Conservation (phyloP, 768 basidiomycete species). For the Kwoniella europaea region DNA sequence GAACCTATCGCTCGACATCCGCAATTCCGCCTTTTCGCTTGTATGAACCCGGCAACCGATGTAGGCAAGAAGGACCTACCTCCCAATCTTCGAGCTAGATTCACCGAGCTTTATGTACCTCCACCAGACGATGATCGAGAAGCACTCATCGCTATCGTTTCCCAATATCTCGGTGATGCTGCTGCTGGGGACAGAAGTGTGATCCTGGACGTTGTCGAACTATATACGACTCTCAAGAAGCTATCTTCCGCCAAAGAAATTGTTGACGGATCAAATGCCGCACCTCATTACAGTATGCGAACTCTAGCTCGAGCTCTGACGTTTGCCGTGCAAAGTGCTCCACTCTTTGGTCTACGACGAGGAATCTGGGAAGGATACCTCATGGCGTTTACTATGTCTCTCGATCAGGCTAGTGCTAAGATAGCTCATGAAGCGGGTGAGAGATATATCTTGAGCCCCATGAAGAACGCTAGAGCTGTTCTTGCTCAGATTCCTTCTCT, state of each 20-base stretch:
- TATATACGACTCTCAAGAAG: constrained; percentile 79
- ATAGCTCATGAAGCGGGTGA: constrained; percentile 72
- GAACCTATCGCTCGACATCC: constrained; percentile 89
- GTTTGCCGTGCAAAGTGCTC: constrained; percentile 82
- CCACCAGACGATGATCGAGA: constrained; percentile 90
- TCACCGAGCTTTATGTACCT: constrained; percentile 95
- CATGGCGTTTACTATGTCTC: constrained; percentile 97
- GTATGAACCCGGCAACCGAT: constrained; percentile 99
- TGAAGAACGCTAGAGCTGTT: constrained; percentile 78
- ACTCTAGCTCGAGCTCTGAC: constrained; percentile 87
- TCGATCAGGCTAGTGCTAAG: constrained; percentile 74
- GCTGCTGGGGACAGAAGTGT: constrained; percentile 83
- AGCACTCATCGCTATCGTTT: constrained; percentile 81
- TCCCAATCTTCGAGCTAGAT: constrained; percentile 82
- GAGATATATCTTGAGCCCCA: constrained; percentile 75
- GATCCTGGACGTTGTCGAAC: constrained; percentile 88
- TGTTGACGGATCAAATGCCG: constrained; percentile 88
- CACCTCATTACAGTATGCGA: constrained; percentile 96
- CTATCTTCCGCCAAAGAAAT: constrained; percentile 75
- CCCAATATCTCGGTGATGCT: constrained; percentile 82
- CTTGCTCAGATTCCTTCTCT: constrained; percentile 70
- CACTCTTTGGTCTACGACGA: constrained; percentile 76
- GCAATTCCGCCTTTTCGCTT: constrained; percentile 94
- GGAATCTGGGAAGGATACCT: constrained; percentile 94
- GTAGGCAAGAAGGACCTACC: constrained; percentile 97